Base-by-base conservation (phyloP, 2,329 filamentous ascomycete genomes). In the Conoideocrella luteorostrata region DNA sequence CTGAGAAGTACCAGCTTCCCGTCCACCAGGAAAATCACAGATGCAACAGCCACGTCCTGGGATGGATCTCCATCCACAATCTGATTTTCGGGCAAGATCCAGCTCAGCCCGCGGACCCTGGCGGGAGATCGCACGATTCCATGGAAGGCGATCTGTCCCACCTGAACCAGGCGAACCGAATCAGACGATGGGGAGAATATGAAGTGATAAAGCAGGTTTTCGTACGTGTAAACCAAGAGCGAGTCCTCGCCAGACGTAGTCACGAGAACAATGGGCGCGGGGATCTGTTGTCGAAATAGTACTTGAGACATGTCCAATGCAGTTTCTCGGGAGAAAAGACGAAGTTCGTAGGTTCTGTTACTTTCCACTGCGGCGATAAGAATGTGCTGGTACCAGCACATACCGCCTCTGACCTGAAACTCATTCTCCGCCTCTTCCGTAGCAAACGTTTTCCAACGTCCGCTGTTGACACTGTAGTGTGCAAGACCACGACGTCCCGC, bases 301-400 rank as follows among this genome's bases (percentile, higher is more conserved):
- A 87, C 72, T 17, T 84, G 80, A 11, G 79, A 78, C 52, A 76
- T 80, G 53, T 89, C 86, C 15, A 98, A 75, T 10, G 82, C 71
- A 21, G 84, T 75, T 61, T 98, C 93, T 45, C 94, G 81, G 1
- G 91, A 95, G 63, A 91, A 97, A 13, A 98, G 74, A n/a, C 93
- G 86, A 39, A 98, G 68, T 69, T 95, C 86, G 56, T 89, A 89
- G 18, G 82, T 82, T 52, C 82, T 78, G 52, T 86, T 86, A 43
- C 80, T 82, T 63, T 98, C 93, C n/a, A 96, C 84, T 4, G 91
- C 89, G 30, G 89, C 90, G 44, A 97, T 87, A 15, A 98, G 73
- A 24, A 97, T 86, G 64, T 98, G 91, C 52, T 95, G 89, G 60
- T 95, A 90, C 93, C 93, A 98, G 61, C 91, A 97, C 90, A 98